A percentile compares a stretch with the other conserved stretches of the same genome.
Evolutionary conservation across 2,329 filamentous ascomycete species (phyloP).

Genomic region (Aulographum hederae): DNA sequence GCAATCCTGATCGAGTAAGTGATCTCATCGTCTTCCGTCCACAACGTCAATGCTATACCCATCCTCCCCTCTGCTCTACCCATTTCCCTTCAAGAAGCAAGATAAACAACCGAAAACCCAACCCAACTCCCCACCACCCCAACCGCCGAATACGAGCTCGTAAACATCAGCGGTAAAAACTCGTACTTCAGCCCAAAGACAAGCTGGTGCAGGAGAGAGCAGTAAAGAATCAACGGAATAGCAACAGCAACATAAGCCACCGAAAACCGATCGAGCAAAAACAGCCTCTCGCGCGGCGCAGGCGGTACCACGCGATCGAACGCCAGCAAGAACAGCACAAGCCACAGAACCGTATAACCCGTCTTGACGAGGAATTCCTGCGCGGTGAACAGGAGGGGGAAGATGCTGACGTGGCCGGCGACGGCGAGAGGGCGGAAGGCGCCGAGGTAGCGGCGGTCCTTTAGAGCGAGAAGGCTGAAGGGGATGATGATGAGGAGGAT

Average conservation of each 20-base stretch:
- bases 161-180: conserved; percentile 94
- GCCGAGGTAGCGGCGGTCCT: conserved; percentile 74
- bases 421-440: conserved; percentile 87
- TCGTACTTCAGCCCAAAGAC: conserved; percentile 70
- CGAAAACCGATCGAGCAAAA: conserved; percentile 79
- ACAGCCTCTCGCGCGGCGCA: conserved; percentile 67
- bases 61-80: no score
- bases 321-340: conserved; percentile 64
- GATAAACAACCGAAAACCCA: conserved; percentile 85
- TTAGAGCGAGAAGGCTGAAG: conserved; percentile 80
- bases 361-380: conserved; percentile 91
- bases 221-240: conserved; percentile 78
- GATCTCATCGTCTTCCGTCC: no score
- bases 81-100: conserved; percentile 21
- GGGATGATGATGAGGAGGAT: conserved; percentile 87
- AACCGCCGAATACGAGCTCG: conserved; percentile 79
- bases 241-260: conserved; percentile 77
- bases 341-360: conserved; percentile 82
- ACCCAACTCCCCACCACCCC: conserved; percentile 95
- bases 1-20: no score
- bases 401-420: conserved; percentile 84
- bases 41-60: no score
- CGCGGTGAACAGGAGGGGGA: conserved; percentile 80
- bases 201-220: conserved; percentile 65
- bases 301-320: conserved; percentile 83